Percentiles rank a stretch among this genome's conserved stretches.
Conservation (phyloP, 257 asterid species). For the Nemophila menziesii region DNA sequence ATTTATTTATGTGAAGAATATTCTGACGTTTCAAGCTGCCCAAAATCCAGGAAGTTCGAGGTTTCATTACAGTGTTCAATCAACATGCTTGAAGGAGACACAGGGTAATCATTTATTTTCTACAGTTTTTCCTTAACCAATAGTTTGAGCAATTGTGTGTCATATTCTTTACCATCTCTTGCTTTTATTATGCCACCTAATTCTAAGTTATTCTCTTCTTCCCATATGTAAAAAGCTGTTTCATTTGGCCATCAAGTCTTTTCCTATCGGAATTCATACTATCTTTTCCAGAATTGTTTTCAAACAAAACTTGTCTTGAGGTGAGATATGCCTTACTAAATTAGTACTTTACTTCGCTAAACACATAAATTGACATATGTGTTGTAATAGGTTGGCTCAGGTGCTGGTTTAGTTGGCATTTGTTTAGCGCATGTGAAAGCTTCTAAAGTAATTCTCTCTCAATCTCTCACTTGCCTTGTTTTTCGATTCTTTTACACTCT, state of each 20-base stretch:
- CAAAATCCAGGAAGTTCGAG: conserved; percentile 38
- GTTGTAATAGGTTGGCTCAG: conserved; percentile 70
- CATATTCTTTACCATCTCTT: background rate
- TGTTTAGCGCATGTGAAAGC: conserved; percentile 75
- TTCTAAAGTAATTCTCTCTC: conserved; percentile 40
- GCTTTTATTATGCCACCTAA: conserved; percentile 1
- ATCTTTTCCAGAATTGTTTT: conserved; percentile 70
- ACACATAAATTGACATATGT: background rate
- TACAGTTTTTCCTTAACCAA: background rate
- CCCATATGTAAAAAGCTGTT: conserved; percentile 47
- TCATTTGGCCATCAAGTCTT: conserved; percentile 93
- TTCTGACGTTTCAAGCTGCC: conserved; percentile 23
- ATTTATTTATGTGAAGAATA: conserved; percentile 21
- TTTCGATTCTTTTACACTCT: background rate
- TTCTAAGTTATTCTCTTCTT: conserved; percentile 1
- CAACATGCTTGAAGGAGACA: conserved; percentile 95
- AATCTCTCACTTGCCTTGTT: background rate
- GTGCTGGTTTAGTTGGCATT: conserved; percentile 82
- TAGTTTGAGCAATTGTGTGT: background rate
- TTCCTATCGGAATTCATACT: conserved; percentile 88
- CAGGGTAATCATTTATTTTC: conserved; percentile 45
- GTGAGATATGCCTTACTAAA: conserved; percentile 30
- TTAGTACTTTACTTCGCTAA: background rate
- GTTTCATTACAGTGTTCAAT: conserved; percentile 62
- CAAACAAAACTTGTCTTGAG: conserved; percentile 78